Evolutionary conservation across 305 asterid species (phyloP).

Genomic region (Solanum hybrid): DNA sequence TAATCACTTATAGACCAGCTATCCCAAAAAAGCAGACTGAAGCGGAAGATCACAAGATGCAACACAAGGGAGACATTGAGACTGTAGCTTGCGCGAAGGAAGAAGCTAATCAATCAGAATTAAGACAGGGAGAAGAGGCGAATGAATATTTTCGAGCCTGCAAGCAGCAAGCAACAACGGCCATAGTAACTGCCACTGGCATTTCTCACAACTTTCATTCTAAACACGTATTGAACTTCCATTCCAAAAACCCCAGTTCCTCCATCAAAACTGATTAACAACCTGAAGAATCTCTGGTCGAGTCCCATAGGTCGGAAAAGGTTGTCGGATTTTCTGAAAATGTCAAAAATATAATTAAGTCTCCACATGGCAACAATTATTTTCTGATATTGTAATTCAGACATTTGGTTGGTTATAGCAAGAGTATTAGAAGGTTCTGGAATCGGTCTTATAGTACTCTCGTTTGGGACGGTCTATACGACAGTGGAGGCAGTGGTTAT

Average conservation of each 20-base stretch:
- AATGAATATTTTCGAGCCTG: background rate
- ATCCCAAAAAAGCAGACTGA: background rate
- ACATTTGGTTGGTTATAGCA: background rate
- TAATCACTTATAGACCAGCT: background rate
- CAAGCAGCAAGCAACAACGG: background rate
- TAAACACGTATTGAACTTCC: background rate
- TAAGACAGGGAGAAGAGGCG: background rate
- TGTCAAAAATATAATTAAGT: background rate
- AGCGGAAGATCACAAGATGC: background rate
- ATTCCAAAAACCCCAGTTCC: background rate
- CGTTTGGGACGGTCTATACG: background rate
- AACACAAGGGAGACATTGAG: background rate
- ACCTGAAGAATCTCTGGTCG: background rate
- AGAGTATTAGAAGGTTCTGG: background rate
- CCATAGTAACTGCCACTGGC: background rate
- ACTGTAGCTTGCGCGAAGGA: background rate
- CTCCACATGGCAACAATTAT: background rate
- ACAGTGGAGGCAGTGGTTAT: background rate
- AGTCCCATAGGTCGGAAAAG: background rate
- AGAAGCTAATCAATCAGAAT: background rate
- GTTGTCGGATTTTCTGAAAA: background rate
- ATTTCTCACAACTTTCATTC: background rate
- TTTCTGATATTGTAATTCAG: background rate
- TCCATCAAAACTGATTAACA: background rate
- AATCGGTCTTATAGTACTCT: background rate